A percentile compares a stretch with the other conserved stretches of the same genome.
Conservation (phyloP, 2,329 filamentous ascomycete genomes). For the Pseudogymnoascus sp. region DNA sequence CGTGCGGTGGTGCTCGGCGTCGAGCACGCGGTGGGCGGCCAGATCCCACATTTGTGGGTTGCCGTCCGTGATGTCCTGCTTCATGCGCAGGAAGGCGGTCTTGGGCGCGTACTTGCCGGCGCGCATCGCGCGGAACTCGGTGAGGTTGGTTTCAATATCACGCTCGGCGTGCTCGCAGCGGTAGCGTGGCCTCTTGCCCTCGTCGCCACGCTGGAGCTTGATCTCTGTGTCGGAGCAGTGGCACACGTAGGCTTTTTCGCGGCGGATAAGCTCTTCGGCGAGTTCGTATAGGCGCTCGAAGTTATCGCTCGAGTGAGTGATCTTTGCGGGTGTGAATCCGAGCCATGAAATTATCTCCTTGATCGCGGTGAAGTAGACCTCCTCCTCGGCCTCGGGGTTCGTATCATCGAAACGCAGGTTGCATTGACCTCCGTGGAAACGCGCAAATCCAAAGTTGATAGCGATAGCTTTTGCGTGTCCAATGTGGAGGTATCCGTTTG, state of each 20-base stretch:
- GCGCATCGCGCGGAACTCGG: conserved; percentile 82
- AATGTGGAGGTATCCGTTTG: conserved; percentile 90
- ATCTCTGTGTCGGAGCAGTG: conserved; percentile 77
- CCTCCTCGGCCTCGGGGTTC: conserved; percentile 88
- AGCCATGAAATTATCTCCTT: conserved; percentile 83
- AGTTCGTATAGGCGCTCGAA: conserved; percentile 80
- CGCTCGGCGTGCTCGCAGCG: conserved; percentile 76
- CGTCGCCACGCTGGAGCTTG: conserved; percentile 79
- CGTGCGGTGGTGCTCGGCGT: conserved; percentile 71
- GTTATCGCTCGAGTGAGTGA: conserved; percentile 87
- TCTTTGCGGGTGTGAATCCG: conserved; percentile 68
- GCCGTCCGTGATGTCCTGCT: conserved; percentile 73
- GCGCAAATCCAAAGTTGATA: conserved; percentile 93
- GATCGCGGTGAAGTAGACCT: conserved; percentile 84
- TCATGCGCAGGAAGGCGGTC: conserved; percentile 86
- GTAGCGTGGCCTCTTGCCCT: conserved; percentile 62
- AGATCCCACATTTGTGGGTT: conserved; percentile 98
- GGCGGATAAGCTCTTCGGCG: conserved; percentile 73
- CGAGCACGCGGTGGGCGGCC: conserved; percentile 78
- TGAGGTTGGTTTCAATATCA: conserved; percentile 66
- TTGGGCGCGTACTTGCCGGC: conserved; percentile 84
- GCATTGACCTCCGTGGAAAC: conserved; percentile 59
- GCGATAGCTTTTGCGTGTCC: conserved; percentile 94
- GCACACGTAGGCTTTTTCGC: conserved; percentile 75
- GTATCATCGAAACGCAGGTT: conserved; percentile 87